phyloP scores from a whole-genome alignment of 1,284 basidiomycete species.

The Sporisorium sorghi region DNA sequence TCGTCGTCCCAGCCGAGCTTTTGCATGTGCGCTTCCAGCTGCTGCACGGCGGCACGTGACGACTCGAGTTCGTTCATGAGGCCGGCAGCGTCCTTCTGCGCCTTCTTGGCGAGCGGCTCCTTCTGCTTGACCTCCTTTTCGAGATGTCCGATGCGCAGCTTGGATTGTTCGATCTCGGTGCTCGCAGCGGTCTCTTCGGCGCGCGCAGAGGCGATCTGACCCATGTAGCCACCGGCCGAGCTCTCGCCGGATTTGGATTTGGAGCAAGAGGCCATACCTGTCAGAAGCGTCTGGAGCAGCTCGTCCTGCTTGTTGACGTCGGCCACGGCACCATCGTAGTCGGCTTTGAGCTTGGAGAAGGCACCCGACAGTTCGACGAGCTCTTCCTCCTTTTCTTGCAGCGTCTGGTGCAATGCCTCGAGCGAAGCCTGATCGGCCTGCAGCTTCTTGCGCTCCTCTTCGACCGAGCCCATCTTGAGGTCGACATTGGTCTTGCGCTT shows the following conservation, averaged over 20 bases:
- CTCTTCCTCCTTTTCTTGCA: conserved; percentile 69
- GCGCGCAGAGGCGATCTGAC: conserved; percentile 90
- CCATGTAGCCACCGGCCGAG: conserved; percentile 90
- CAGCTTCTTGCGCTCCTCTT: conserved; percentile 81
- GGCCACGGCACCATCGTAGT: conserved; percentile 77
- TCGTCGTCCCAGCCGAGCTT: conserved; percentile 83
- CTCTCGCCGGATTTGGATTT: conserved; percentile 73
- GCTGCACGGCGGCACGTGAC: conserved; percentile 73
- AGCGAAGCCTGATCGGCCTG: conserved; percentile 74
- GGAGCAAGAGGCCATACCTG: conserved; percentile 81
- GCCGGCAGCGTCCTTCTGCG: conserved; percentile 85
- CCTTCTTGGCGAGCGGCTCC: conserved; percentile 83
- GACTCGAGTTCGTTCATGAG: conserved; percentile 73
- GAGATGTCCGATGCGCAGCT: conserved; percentile 81
- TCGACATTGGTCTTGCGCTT: conserved; percentile 89
- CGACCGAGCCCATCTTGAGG: conserved; percentile 81
- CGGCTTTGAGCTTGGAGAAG: conserved; percentile 72
- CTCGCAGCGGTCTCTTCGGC: conserved; percentile 80
- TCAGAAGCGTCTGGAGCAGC: conserved; percentile 93
- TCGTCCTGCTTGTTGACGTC: conserved; percentile 84
- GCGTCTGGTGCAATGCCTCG: conserved; percentile 68
- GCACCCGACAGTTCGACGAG: conserved; percentile 40
- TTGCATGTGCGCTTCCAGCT: conserved; percentile 62
- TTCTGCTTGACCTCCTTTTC: conserved; percentile 84
- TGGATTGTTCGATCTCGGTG: conserved; percentile 87